Conservation (phyloP, 1,139 yeast species). For the Taphrina wiesneri region DNA sequence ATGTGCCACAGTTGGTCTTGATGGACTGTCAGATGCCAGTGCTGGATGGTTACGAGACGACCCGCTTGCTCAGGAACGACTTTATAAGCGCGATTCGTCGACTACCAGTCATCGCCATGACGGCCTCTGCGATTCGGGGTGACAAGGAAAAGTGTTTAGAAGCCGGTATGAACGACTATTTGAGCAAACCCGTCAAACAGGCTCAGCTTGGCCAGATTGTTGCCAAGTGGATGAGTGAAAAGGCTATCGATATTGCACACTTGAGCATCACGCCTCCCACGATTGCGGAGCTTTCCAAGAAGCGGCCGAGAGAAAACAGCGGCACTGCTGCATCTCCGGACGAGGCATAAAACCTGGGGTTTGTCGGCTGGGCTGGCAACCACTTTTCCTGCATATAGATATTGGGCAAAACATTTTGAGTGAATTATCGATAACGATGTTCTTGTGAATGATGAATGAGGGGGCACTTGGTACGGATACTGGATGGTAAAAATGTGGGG, state of each 20-base stretch:
- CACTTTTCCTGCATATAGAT: neutral
- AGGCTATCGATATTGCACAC: conserved; percentile 6
- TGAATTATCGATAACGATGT: neutral
- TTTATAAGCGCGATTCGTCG: conserved; percentile 48
- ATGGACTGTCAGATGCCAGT: conserved; percentile 62
- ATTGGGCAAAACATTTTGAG: neutral
- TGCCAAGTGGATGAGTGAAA: conserved; percentile 35
- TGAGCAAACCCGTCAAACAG: conserved; percentile 52
- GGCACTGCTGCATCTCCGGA: neutral
- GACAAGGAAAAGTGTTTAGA: conserved; percentile 54
- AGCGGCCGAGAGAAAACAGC: conserved; percentile 7
- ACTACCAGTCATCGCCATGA: conserved; percentile 53
- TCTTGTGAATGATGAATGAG: no score
- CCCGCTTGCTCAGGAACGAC: conserved; percentile 44
- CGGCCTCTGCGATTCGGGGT: conserved; percentile 61
- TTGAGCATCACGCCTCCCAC: conserved; percentile 3
- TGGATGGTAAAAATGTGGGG: neutral
- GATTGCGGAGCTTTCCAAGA: neutral
- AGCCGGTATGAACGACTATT: conserved; percentile 58
- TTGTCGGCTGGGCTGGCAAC: neutral
- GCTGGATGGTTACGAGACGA: conserved; percentile 50
- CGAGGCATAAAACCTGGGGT: neutral
- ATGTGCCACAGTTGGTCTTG: conserved; percentile 57
- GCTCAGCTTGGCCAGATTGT: conserved; percentile 36
- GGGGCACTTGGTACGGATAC: neutral